Base-by-base conservation (phyloP, 192 early-diverging fungal genomes). In the Coemansia javaensis region DNA sequence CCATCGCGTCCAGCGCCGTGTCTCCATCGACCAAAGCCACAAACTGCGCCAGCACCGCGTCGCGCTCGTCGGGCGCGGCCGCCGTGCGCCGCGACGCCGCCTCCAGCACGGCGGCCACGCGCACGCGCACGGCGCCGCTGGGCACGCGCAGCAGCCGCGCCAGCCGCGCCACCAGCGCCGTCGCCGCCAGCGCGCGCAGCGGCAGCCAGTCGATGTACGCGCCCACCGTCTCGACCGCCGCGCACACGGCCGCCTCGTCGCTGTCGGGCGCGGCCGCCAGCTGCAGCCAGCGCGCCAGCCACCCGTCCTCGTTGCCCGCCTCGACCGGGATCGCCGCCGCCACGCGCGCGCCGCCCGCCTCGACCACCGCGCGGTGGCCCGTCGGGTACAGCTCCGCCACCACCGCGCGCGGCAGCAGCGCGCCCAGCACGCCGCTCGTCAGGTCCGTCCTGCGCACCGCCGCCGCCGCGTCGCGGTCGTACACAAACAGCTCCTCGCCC, bases 401-500 rank as follows among this genome's bases (percentile, higher is more conserved):
- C 6, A 48, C 57, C 7, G 47, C 3, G 15, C 23, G 18, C 0
- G 69, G 69, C 18, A 73, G 57, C 44, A 73, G 41, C 1, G 62
- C 61, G 1, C 69, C 69, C 3, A 65, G 44, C 5, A 73, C 37
- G 5, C 69, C 69, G 30, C 57, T 73, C 4, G 63, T 61, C 50
- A 73, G 58, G 8, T 73, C 62, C 27, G 40, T 34, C 32, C 61
- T 65, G 27, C 62, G 57, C 27, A 73, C 58, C 0, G 57, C 44
- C 0, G 52, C 69, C 34, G 50, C 40, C 7, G 69, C 45, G 23
- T 73, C 69, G 13, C 62, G 39, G 22, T 73, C 69, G 18, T 52
- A 65, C 12, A 65, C 62, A 64, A 73, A 60, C 49, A 73, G 24
- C 46, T 65, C 69, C 31, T 73, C 69, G 32, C 69, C 69, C 28